Conservation (phyloP, 345 rosid genomes). For the Clarkia xantiana region DNA sequence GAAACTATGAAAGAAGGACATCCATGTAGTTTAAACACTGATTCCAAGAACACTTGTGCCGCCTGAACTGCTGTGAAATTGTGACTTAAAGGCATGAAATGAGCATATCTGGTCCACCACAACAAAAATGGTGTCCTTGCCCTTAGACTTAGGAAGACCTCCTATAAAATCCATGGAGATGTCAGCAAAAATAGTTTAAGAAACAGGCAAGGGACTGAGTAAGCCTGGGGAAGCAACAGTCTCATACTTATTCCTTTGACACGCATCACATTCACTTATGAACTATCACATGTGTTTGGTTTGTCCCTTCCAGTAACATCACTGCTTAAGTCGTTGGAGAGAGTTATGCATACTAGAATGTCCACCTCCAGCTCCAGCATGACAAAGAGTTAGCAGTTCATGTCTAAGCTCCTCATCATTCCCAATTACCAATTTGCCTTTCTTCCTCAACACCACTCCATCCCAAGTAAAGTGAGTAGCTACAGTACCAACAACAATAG, state of each 20-base stretch:
- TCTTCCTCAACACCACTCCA: not conserved
- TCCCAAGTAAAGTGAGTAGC: not conserved
- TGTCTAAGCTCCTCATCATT: not conserved
- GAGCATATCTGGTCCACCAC: not conserved
- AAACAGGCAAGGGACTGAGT: constrained; percentile 4
- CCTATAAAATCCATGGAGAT: constrained; percentile 18
- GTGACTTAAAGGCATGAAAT: not conserved
- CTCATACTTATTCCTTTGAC: not conserved
- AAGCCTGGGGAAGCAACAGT: not conserved
- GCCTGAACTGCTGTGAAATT: not conserved
- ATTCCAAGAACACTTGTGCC: not conserved
- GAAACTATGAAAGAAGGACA: not conserved
- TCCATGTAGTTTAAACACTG: not conserved
- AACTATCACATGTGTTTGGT: not conserved
- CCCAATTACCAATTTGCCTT: not conserved
- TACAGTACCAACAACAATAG: too few species aligned
- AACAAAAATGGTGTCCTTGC: not conserved
- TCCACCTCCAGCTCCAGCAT: not conserved
- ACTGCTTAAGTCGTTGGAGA: not conserved
- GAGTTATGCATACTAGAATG: not conserved
- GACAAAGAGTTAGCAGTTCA: not conserved
- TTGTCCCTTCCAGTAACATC: not conserved
- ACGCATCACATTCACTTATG: not conserved
- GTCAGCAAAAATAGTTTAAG: constrained; percentile 1
- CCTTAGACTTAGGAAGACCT: not conserved